Evolutionary conservation across 2,329 filamentous ascomycete genomes (phyloP), one percentile per base, ranked within the genome.

Genomic region (Fusarium equiseti): DNA sequence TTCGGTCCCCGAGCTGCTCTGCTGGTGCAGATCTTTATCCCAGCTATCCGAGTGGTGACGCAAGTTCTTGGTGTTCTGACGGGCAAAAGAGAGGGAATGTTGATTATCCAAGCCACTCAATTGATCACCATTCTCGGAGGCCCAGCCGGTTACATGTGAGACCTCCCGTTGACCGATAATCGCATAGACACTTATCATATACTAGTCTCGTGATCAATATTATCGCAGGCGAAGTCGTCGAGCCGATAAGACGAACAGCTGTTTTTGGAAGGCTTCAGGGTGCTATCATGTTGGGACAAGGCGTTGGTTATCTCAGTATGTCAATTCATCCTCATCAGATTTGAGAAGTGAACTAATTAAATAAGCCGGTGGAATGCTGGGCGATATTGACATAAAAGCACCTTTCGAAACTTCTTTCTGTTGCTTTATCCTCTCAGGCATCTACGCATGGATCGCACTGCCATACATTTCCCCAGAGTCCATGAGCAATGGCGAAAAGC

Each of bases 81-180:
- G 1, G 90, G 91, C 3, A 87, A 87, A n/a, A 81, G 81, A 4
- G 69, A 81, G 0, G 91, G 91, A n/a, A 91, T 93, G 72, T 79
- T 88, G 16, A 89, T 92, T 29, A 87, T 93, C 31, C 91, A 93
- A 77, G 79, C 80, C 27, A 90, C 88, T 0, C 91, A 93, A 79
- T 79, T 90, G 18, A 90, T 93, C 57, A 92, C 89, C 0, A 82
- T 92, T 18, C 70, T 93, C 4, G 91, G 91, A 1, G 91, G 91
- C 0, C 91, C 91, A 0, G 87, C 87, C 1, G 91, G 91, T 0
- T 93, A 92, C 73, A 85, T 92, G 80, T 83, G 59, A 67, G 80
- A 20, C 2, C 32, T 26, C 22, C 31, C 2, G 1, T 10, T 3
- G 2, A 16, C 7, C 9, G 5, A 3, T 3, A 3, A 5, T 2